Evolutionary conservation across 2,329 filamentous ascomycete species (phyloP).

Genomic region (Trichoderma guizhouense): DNA sequence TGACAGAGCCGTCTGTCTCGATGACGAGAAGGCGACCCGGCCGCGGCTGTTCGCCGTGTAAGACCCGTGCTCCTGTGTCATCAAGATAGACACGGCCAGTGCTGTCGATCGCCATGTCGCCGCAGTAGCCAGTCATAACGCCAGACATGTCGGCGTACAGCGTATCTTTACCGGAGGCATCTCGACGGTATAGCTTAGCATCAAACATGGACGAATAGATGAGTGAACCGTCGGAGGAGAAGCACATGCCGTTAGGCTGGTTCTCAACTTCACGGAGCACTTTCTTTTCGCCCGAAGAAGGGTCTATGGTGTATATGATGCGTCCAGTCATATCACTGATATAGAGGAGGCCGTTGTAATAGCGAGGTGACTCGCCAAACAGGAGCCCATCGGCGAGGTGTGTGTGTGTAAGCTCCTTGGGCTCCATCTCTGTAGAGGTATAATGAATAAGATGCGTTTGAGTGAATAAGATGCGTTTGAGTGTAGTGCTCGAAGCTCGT

Average conservation of each 20-base stretch:
- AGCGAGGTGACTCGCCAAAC: background rate
- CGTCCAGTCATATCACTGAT: background rate
- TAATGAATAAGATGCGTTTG: background rate
- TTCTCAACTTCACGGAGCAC: background rate
- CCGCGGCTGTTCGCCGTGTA: background rate
- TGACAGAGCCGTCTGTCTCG: background rate
- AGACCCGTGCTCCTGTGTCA: background rate
- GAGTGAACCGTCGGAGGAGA: background rate
- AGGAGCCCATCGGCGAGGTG: background rate
- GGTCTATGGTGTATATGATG: background rate
- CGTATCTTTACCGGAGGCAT: background rate
- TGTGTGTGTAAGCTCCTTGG: background rate
- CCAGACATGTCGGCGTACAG: background rate
- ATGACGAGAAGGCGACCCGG: background rate
- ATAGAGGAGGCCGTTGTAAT: background rate
- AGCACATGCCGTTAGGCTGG: background rate
- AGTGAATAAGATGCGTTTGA: background rate
- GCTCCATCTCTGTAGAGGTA: background rate
- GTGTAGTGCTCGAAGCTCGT: background rate
- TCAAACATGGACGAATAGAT: conserved; percentile 2
- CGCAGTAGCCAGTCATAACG: background rate
- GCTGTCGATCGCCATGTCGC: background rate
- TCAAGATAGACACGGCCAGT: background rate
- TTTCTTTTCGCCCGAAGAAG: background rate
- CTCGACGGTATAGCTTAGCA: background rate